Conservation (phyloP, 768 basidiomycete species). For the Pleurotus ostreatus region DNA sequence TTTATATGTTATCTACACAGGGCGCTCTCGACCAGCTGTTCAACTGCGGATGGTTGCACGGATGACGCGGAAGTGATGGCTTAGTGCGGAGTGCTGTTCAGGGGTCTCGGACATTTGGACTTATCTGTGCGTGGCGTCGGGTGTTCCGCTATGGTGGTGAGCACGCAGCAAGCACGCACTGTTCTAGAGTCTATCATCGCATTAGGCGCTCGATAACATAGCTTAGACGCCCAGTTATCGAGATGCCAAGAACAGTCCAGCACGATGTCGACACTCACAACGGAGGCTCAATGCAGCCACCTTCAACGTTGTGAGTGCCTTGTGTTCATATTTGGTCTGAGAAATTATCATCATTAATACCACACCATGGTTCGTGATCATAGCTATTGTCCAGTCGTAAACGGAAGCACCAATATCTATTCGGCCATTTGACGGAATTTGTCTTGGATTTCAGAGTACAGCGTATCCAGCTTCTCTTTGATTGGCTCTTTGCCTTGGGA, state of each 20-base stretch:
- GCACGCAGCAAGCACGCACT: too few relatives aligned
- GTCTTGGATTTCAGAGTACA: slow-evolving; percentile 86
- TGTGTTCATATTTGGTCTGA: too few relatives aligned
- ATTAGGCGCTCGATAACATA: too few relatives aligned
- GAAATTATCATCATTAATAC: slow-evolving; percentile 12
- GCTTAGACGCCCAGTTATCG: too few relatives aligned
- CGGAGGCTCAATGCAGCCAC: too few relatives aligned
- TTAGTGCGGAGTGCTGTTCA: neutral
- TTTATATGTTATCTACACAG: neutral
- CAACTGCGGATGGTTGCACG: neutral
- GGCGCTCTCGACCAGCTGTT: neutral
- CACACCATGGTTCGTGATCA: slow-evolving; percentile 8
- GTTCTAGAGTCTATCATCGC: too few relatives aligned
- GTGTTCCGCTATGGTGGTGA: too few relatives aligned
- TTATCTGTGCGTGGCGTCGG: too few relatives aligned
- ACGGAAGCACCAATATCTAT: slow-evolving; percentile 29
- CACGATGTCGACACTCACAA: too few relatives aligned
- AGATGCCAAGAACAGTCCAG: too few relatives aligned
- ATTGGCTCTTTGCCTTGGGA: slow-evolving; percentile 86
- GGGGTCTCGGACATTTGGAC: too few relatives aligned
- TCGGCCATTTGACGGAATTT: slow-evolving; percentile 87
- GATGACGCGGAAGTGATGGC: neutral
- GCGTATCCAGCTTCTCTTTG: slow-evolving; percentile 73
- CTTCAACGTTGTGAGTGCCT: too few relatives aligned
- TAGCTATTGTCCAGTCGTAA: slow-evolving; percentile 11